These are phyloP conservation scores for Grosmannia clavigera DNA, from an alignment of 2,329 filamentous ascomycete genomes.

Conservation along the genomic window DNA sequence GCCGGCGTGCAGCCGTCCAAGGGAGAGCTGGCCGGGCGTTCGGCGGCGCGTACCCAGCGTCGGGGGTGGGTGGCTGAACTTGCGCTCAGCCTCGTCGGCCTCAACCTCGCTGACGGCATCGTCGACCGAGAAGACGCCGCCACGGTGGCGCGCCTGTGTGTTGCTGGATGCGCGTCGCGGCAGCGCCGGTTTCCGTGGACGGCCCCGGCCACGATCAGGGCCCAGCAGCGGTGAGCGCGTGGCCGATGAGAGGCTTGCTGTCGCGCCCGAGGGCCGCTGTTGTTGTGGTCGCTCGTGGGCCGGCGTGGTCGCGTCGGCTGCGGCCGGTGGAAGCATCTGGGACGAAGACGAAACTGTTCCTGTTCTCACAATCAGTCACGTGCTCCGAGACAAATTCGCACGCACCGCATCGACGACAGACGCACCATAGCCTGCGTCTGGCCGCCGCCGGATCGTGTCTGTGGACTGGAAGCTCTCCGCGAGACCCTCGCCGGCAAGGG, in stretches of 20 bases:
- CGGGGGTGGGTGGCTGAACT: slow-evolving; percentile 19
- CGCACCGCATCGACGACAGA: slow-evolving; percentile 10
- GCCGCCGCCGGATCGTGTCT: slow-evolving; percentile 46
- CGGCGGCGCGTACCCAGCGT: not conserved
- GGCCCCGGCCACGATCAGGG: slow-evolving; percentile 35
- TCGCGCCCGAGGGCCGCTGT: slow-evolving; percentile 15
- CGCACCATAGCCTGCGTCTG: slow-evolving; percentile 45
- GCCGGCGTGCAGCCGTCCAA: slow-evolving; percentile 16
- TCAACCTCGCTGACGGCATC: slow-evolving; percentile 75
- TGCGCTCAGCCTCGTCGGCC: slow-evolving; percentile 44
- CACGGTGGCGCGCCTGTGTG: slow-evolving; percentile 50
- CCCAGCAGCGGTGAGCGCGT: slow-evolving; percentile 33
- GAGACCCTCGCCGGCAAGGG: slow-evolving; percentile 22
- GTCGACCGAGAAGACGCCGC: slow-evolving; percentile 81
- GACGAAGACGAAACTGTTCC: not conserved
- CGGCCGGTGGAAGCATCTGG: not conserved
- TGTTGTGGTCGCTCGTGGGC: slow-evolving; percentile 21
- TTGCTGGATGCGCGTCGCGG: slow-evolving; percentile 64
- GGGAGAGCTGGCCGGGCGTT: not conserved
- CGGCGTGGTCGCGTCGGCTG: slow-evolving; percentile 6
- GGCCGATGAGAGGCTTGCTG: slow-evolving; percentile 13
- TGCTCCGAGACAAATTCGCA: no score
- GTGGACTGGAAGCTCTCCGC: slow-evolving; percentile 46
- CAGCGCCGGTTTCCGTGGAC: slow-evolving; percentile 60
- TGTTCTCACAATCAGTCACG: not conserved